Conservation (phyloP, 164 flowering plant species). For the Stephania japonica region DNA sequence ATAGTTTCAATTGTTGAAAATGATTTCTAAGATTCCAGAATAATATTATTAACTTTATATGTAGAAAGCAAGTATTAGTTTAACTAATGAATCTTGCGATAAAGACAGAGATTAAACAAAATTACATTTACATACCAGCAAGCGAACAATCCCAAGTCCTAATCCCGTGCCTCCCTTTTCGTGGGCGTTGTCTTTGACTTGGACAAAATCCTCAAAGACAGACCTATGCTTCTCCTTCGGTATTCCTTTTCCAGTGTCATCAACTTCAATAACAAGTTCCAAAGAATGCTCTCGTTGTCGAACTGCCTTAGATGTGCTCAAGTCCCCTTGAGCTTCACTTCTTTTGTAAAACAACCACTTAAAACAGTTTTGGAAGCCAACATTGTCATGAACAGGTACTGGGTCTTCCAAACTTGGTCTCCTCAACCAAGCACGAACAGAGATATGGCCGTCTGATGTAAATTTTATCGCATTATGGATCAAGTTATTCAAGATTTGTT, state of each 20-base stretch:
- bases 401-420: constrained; percentile 34
- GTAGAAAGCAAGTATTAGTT: too few species aligned
- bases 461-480: constrained; percentile 88
- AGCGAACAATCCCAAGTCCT: constrained; percentile 91
- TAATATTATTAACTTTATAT: too few species aligned
- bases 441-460: constrained; percentile 61
- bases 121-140: constrained; percentile 43
- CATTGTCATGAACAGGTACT: constrained; percentile 14
- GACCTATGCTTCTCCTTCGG: constrained; percentile 64
- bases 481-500: constrained; percentile 59
- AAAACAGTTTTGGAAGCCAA: constrained; percentile 8
- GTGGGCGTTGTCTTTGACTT: constrained; percentile 58
- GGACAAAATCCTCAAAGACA: constrained; percentile 81
- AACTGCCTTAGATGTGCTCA: constrained; percentile 8
- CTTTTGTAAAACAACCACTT: constrained; percentile 13
- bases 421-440: constrained; percentile 55
- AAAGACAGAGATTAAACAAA: background rate
- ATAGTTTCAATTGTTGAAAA: background rate
- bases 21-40: background rate
- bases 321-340: constrained; percentile 10
- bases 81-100: background rate
- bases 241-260: constrained; percentile 83
- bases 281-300: constrained; percentile 28
- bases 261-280: constrained; percentile 68
- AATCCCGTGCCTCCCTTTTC: constrained; percentile 71